A percentile compares a stretch with the other conserved stretches of the same genome.
These are phyloP conservation scores for Eimeria maxima DNA, from an alignment of 169 alveolate genomes.

Conservation along the genomic window DNA sequence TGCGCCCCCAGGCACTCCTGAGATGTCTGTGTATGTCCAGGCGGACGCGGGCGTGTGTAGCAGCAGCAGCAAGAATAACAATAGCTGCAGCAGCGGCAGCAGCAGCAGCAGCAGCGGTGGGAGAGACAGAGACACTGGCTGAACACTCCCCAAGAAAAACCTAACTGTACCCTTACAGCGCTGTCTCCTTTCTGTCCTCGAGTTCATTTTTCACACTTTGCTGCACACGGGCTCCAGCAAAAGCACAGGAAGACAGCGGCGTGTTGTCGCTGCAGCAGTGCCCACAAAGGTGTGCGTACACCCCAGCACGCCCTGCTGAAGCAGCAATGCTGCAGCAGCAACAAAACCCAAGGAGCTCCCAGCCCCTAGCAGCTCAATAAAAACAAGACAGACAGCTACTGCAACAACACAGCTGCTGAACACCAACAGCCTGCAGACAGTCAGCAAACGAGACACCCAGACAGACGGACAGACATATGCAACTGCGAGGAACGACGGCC, in stretches of 20 bases:
- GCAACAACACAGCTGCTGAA: not conserved
- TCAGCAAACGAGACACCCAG: not conserved
- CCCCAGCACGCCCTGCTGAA: not conserved
- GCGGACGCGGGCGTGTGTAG: not conserved
- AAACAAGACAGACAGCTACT: not conserved
- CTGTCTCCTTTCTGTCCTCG: not conserved
- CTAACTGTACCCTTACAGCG: not conserved
- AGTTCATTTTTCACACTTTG: not conserved
- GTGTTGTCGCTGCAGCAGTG: not conserved
- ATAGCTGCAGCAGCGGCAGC: conserved; percentile 20
- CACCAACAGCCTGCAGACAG: too few relatives aligned
- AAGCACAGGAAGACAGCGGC: not conserved
- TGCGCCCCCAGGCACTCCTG: conserved; percentile 13
- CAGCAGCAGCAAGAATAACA: conserved; percentile 47
- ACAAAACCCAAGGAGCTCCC: not conserved
- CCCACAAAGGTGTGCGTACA: not conserved
- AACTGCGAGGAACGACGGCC: not conserved
- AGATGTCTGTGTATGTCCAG: not conserved
- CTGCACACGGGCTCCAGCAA: not conserved
- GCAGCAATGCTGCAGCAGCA: not conserved
- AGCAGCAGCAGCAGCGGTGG: conserved; percentile 49
- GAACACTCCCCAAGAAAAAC: not conserved
- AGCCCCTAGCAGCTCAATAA: not conserved
- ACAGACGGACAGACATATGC: not conserved
- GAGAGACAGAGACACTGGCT: not conserved